Evolutionary conservation across 2,329 filamentous ascomycete species (phyloP).

Genomic region (Xylariaceae sp.): DNA sequence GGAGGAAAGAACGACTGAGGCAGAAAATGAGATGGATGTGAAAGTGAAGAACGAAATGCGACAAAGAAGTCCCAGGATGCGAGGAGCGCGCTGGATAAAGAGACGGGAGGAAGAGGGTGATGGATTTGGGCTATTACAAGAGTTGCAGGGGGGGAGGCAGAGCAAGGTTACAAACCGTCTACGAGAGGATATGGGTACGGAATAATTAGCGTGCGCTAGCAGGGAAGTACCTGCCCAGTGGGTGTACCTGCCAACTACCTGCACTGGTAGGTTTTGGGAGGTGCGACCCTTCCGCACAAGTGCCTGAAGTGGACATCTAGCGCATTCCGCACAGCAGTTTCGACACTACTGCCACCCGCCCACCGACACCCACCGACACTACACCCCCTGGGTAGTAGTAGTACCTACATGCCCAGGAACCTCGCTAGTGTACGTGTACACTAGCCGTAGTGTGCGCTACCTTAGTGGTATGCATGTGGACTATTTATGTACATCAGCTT

Average conservation of each 20-base stretch:
- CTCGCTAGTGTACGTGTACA: too few species aligned
- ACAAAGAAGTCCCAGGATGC: conserved; percentile 12
- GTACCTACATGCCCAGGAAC: too few species aligned
- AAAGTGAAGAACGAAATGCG: conserved; percentile 24
- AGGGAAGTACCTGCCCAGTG: not conserved
- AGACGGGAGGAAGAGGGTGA: conserved; percentile 23
- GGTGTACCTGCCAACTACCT: not conserved
- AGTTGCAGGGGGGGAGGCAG: conserved; percentile 19
- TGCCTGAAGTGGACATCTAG: too few species aligned
- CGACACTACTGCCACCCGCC: too few species aligned
- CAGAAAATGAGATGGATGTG: conserved; percentile 14
- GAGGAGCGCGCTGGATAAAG: conserved; percentile 23
- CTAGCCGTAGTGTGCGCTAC: not conserved
- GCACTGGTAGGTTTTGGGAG: too few species aligned
- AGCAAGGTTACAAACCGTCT: conserved; percentile 3
- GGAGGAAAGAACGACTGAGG: conserved; percentile 27
- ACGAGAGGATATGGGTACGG: not conserved
- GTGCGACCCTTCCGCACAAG: too few species aligned
- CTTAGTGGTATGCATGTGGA: not conserved
- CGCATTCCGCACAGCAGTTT: too few species aligned
- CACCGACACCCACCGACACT: not conserved
- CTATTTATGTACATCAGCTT: not conserved
- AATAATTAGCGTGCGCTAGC: not conserved
- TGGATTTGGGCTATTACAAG: conserved; percentile 24
- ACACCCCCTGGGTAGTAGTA: too few species aligned